A percentile compares a stretch with the other conserved stretches of the same genome.
Evolutionary conservation across 2,329 filamentous ascomycete species (phyloP).

Genomic region (Cordyceps sp.): DNA sequence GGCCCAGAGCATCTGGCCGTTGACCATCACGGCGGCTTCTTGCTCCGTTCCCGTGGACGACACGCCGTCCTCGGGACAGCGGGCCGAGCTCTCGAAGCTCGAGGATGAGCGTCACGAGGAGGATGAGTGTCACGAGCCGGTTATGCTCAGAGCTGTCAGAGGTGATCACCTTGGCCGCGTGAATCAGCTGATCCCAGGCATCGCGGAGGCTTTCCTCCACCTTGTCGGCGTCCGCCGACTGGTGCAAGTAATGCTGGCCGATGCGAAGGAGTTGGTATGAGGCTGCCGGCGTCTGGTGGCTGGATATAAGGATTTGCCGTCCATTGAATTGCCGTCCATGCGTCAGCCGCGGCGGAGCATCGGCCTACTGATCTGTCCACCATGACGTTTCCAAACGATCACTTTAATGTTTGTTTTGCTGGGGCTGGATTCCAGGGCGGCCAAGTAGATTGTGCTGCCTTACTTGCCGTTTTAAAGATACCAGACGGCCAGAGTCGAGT

Average conservation of each 20-base stretch:
- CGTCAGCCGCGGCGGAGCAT: too few relatives aligned
- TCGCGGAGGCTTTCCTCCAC: conserved; percentile 3
- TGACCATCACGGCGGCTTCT: conserved; percentile 1
- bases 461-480: too few relatives aligned
- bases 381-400: too few relatives aligned
- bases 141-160: conserved; percentile 4
- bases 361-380: too few relatives aligned
- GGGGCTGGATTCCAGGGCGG: too few relatives aligned
- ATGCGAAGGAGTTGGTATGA: conserved; percentile 2
- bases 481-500: too few relatives aligned
- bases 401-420: too few relatives aligned
- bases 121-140: conserved; percentile 4
- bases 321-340: too few relatives aligned
- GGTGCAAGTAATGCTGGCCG: conserved; percentile 1
- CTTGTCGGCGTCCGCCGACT: background rate
- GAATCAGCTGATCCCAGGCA: conserved; percentile 5
- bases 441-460: too few relatives aligned
- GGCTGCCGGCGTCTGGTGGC: too few relatives aligned
- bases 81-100: conserved; percentile 3
- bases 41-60: background rate
- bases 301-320: too few relatives aligned
- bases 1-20: conserved; percentile 3
- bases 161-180: conserved; percentile 3
- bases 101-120: conserved; percentile 4
- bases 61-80: background rate